These are phyloP conservation scores for Aureobasidium sp. DNA, from an alignment of 2,329 filamentous ascomycete genomes.

Conservation along the genomic window DNA sequence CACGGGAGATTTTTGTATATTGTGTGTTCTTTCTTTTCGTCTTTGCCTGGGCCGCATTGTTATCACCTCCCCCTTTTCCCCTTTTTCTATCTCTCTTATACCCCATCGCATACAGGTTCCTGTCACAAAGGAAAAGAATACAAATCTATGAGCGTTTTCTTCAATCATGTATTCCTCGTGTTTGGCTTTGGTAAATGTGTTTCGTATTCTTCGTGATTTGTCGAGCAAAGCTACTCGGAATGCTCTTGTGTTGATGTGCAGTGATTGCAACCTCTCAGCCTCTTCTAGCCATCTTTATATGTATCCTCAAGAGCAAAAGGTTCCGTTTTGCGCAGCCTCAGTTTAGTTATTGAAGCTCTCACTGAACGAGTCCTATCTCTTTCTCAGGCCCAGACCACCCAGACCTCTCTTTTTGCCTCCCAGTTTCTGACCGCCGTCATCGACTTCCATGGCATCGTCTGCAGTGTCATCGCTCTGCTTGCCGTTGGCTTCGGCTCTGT, in stretches of 20 bases:
- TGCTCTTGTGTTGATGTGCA: not conserved
- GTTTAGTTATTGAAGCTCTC: not conserved
- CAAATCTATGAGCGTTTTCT: not conserved
- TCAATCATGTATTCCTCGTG: not conserved
- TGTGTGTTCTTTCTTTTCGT: not conserved
- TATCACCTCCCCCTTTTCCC: not conserved
- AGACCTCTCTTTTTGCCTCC: conserved; percentile 13
- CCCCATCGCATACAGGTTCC: conserved; percentile 4
- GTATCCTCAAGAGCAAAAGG: too few species aligned
- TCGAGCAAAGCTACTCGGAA: not conserved
- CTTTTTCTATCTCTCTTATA: not conserved
- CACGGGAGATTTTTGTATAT: not conserved
- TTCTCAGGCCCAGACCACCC: not conserved
- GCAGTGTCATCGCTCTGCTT: conserved; percentile 12
- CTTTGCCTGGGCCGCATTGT: not conserved
- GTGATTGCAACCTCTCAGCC: not conserved
- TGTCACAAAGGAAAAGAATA: not conserved
- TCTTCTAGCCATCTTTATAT: not conserved
- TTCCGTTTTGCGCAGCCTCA: too few species aligned
- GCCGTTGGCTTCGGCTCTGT: conserved; percentile 22
- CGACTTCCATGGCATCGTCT: conserved; percentile 29
- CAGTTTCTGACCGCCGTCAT: conserved; percentile 16
- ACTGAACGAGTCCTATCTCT: not conserved
- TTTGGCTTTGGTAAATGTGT: not conserved
- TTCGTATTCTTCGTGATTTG: not conserved